These are phyloP conservation scores for Globisporangium radiosum DNA, from an alignment of 352 stramenopile species.

Conservation along the genomic window DNA sequence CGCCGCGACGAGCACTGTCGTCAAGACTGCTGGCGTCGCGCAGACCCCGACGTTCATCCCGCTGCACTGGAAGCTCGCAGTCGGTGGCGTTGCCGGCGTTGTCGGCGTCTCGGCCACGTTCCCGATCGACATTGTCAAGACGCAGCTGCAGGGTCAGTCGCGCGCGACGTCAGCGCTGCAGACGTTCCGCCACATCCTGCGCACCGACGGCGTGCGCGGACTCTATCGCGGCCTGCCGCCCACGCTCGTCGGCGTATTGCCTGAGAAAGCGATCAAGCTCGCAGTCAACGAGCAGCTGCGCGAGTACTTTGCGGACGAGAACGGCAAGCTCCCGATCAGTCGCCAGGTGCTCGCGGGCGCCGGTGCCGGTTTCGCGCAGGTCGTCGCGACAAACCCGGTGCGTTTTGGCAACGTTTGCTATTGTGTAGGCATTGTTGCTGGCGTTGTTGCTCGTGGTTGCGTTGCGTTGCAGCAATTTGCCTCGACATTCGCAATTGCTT, in stretches of 20 bases:
- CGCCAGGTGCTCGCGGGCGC: constrained; percentile 64
- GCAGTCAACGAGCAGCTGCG: constrained; percentile 89
- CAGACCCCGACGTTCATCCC: constrained; percentile 37
- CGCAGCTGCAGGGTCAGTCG: constrained; percentile 81
- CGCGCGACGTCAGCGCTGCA: constrained; percentile 45
- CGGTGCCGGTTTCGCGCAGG: constrained; percentile 72
- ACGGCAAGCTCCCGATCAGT: constrained; percentile 52
- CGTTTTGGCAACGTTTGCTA: constrained; percentile 6
- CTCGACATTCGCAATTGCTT: no score
- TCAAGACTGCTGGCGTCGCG: constrained; percentile 5
- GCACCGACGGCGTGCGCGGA: constrained; percentile 54
- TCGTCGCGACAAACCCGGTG: constrained; percentile 84
- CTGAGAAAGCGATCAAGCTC: constrained; percentile 90
- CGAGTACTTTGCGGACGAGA: constrained; percentile 50
- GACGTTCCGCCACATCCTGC: constrained; percentile 66
- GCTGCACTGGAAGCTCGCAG: constrained; percentile 75
- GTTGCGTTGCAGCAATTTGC: background rate
- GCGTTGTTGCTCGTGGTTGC: constrained; percentile 7
- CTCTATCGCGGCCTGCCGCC: constrained; percentile 73
- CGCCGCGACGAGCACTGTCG: constrained; percentile 1
- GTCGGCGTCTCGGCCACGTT: constrained; percentile 84
- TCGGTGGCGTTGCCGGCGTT: constrained; percentile 81
- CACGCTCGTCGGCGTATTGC: constrained; percentile 78
- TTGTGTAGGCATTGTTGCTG: background rate
- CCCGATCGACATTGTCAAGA: constrained; percentile 93